phyloP scores from a whole-genome alignment of 2,329 filamentous ascomycete species.

The Reticulascus tulasneorum region DNA sequence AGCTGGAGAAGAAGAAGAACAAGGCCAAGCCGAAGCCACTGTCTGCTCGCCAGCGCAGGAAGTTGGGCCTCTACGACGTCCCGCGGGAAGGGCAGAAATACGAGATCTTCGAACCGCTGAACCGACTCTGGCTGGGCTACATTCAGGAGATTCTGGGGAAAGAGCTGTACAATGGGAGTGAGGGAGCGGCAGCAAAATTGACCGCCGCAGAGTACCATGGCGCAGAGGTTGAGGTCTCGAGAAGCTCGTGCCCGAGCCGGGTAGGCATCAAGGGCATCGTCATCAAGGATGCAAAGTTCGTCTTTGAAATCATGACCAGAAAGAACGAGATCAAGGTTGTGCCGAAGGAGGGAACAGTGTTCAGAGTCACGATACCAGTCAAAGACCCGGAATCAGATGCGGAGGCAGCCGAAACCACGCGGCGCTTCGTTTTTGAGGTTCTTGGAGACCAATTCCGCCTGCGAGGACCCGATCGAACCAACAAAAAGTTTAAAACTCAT shows the following conservation, averaged over 20 bases:
- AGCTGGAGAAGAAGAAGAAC: slow-evolving; percentile 40
- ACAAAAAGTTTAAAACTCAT: slow-evolving; percentile 86
- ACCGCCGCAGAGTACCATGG: slow-evolving; percentile 89
- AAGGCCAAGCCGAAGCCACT: slow-evolving; percentile 61
- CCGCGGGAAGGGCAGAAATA: slow-evolving; percentile 67
- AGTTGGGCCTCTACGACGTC: slow-evolving; percentile 69
- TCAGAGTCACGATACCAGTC: slow-evolving; percentile 66
- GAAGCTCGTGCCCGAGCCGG: slow-evolving; percentile 74
- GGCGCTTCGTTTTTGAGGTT: slow-evolving; percentile 72
- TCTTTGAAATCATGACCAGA: slow-evolving; percentile 77
- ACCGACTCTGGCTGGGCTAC: slow-evolving; percentile 79
- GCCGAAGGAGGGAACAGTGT: slow-evolving; percentile 87
- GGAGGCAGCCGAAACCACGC: slow-evolving; percentile 15
- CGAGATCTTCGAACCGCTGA: slow-evolving; percentile 70
- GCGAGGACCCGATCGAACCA: slow-evolving; percentile 78
- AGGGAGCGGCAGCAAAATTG: slow-evolving; percentile 67
- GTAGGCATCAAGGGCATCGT: slow-evolving; percentile 86
- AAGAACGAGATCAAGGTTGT: slow-evolving; percentile 69
- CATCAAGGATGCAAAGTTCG: slow-evolving; percentile 80
- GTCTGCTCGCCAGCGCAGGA: slow-evolving; percentile 73
- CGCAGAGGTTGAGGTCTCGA: slow-evolving; percentile 74
- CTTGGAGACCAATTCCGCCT: slow-evolving; percentile 84
- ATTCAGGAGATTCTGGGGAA: slow-evolving; percentile 74
- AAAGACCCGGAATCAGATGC: slow-evolving; percentile 14
- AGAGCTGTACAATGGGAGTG: slow-evolving; percentile 51